Base-by-base conservation (phyloP, 257 asterid species). In the Haberlea rhodopensis region DNA sequence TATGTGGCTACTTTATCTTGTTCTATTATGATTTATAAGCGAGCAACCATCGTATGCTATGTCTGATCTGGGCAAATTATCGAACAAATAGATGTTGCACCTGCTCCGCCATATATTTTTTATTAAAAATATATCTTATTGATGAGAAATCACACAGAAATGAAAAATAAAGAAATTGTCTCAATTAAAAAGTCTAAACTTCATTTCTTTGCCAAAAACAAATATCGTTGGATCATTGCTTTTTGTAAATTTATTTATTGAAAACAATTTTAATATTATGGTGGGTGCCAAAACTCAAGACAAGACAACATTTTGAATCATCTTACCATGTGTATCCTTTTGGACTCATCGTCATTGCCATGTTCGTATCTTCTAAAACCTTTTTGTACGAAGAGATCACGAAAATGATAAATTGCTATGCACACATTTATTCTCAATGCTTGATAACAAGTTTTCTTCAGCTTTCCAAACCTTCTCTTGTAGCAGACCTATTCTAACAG, bases 391-490 rank as follows among this genome's bases (percentile, higher is more conserved):
- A 58, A 56, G 31, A 65, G 61, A 55, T 19, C 51, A 56, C 49
- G 24, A 24, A 5, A 64, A 45, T 21, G 23, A 53, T 24, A 11
- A 73, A 27, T 48, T 31, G n/a, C 16, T 52, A 8, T 2, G 29
- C 19, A 37, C 66, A 62, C n/a, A 24, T 53, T 53, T 54, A 21
- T 45, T 34, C 31, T 24, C 29, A 26, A 34, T 52, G 67, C 15
- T 53, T 53, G 23, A 63, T 23, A 4, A 55, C 2, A 16, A 53
- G 4, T 57, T 27, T 58, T 28, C 28, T 58, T 37, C 40, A 24
- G 27, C 48, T 60, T 37, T 58, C n/a, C 26, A 3, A 29, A 84
- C 95, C 95, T 82, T 66, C 80, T 84, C 66, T 75, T 82, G 68
- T 18, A 34, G 79, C 71, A 43, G 89, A 68, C 60, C 72, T 76